A percentile compares a stretch with the other conserved stretches of the same genome.
phyloP scores from a whole-genome alignment of 352 stramenopile genomes.

The Phytophthora litchii region DNA sequence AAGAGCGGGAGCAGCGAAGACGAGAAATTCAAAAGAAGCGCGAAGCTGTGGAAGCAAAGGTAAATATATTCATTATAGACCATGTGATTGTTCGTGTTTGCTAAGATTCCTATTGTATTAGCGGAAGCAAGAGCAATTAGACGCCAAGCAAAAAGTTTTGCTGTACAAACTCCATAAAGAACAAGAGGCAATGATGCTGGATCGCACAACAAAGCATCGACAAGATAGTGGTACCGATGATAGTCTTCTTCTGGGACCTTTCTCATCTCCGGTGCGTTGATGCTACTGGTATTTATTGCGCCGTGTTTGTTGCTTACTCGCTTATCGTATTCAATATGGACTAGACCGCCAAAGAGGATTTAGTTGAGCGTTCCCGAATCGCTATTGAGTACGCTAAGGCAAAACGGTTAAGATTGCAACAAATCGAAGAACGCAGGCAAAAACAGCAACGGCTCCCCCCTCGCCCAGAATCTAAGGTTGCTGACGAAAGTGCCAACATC shows the following conservation, averaged over 20 bases:
- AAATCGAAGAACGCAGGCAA: slow-evolving; percentile 41
- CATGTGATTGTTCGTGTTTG: neutral
- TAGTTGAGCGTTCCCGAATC: slow-evolving; percentile 54
- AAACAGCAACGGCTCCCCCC: slow-evolving; percentile 48
- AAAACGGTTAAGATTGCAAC: slow-evolving; percentile 52
- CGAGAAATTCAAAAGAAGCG: slow-evolving; percentile 36
- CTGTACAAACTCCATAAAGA: slow-evolving; percentile 83
- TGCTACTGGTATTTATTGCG: neutral
- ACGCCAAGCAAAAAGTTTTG: slow-evolving; percentile 79
- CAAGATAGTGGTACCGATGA: slow-evolving; percentile 23
- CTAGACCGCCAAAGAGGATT: slow-evolving; percentile 50
- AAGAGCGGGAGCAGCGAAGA: slow-evolving; percentile 36
- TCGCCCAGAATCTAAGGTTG: slow-evolving; percentile 38
- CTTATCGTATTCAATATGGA: neutral
- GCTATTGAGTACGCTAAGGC: slow-evolving; percentile 65
- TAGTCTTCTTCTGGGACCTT: slow-evolving; percentile 8
- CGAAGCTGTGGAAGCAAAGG: slow-evolving; percentile 59
- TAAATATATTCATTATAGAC: slow-evolving; percentile 9
- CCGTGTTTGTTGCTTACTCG: slow-evolving; percentile 3
- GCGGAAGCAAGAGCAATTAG: slow-evolving; percentile 61
- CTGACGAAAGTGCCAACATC: slow-evolving; percentile 7
- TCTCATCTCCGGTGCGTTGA: slow-evolving; percentile 38
- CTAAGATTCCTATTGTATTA: slow-evolving; percentile 16
- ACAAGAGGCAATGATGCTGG: slow-evolving; percentile 48
- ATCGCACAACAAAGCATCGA: slow-evolving; percentile 13